These are phyloP conservation scores for Phytophthora cactorum DNA, from an alignment of 352 stramenopile genomes.

Conservation along the genomic window DNA sequence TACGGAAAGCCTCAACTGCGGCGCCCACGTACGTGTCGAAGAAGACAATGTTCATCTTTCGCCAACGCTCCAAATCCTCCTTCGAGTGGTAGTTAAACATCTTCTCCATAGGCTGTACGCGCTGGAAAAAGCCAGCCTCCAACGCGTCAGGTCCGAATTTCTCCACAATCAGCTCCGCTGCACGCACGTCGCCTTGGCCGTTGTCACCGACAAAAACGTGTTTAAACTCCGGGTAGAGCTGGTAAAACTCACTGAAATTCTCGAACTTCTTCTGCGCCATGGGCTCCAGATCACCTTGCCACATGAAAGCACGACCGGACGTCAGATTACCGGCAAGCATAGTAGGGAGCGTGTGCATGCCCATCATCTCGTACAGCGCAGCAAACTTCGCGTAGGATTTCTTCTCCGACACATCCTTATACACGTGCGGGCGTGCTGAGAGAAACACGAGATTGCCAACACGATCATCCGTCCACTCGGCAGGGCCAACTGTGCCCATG, in stretches of 20 bases:
- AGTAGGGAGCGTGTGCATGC: slow-evolving; percentile 96
- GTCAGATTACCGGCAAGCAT: slow-evolving; percentile 94
- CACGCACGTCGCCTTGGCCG: slow-evolving; percentile 91
- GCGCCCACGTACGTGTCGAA: slow-evolving; percentile 91
- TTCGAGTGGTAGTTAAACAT: slow-evolving; percentile 84
- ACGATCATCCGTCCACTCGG: slow-evolving; percentile 89
- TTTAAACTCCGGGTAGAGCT: slow-evolving; percentile 98
- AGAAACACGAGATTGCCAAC: slow-evolving; percentile 98
- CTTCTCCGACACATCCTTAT: slow-evolving; percentile 98
- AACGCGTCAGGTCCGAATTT: slow-evolving; percentile 67
- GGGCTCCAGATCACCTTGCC: slow-evolving; percentile 95
- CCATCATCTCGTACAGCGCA: slow-evolving; percentile 89
- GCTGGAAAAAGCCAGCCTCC: slow-evolving; percentile 89
- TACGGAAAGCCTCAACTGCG: slow-evolving; percentile 72
- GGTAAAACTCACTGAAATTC: slow-evolving; percentile 93
- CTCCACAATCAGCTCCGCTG: slow-evolving; percentile 90
- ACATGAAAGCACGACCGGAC: slow-evolving; percentile 95
- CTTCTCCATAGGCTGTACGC: slow-evolving; percentile 85
- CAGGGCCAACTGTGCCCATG: slow-evolving; percentile 89
- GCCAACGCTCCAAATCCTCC: slow-evolving; percentile 76
- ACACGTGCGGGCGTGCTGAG: slow-evolving; percentile 98
- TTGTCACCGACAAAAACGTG: slow-evolving; percentile 99
- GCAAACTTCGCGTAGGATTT: slow-evolving; percentile 97
- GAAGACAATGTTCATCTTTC: slow-evolving; percentile 91
- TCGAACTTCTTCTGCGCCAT: slow-evolving; percentile 98